Percentiles rank a stretch among this genome's conserved stretches.
These are phyloP conservation scores for Tricholoma matsutake DNA, from an alignment of 768 basidiomycete species.

Conservation along the genomic window DNA sequence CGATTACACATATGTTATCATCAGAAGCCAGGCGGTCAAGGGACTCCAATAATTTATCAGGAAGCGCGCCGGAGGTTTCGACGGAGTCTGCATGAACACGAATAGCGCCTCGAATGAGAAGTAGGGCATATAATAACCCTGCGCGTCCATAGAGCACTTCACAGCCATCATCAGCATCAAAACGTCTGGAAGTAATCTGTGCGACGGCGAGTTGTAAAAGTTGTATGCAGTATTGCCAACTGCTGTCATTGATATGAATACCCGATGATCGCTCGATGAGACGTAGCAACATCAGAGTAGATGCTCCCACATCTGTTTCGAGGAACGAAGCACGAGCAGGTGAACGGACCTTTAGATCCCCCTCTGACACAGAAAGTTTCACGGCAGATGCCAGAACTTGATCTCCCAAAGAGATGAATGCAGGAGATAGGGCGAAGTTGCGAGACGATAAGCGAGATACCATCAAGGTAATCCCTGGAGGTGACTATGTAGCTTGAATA, in stretches of 20 bases:
- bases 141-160: constrained; percentile 61
- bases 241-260: constrained; percentile 8
- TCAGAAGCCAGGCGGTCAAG: constrained; percentile 32
- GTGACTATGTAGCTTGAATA: neutral
- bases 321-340: constrained; percentile 33
- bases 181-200: constrained; percentile 7
- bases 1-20: constrained; percentile 30
- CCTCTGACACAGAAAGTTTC: neutral
- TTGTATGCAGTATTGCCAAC: constrained; percentile 19
- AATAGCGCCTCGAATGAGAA: constrained; percentile 37
- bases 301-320: constrained; percentile 38
- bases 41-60: constrained; percentile 11
- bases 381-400: neutral
- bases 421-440: neutral
- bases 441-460: neutral
- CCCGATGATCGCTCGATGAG: constrained; percentile 14
- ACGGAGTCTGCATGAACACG: neutral
- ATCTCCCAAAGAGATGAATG: constrained; percentile 1
- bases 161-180: constrained; percentile 35
- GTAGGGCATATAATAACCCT: constrained; percentile 51
- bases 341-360: constrained; percentile 1
- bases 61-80: neutral
- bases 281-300: constrained; percentile 33
- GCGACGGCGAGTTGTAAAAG: constrained; percentile 23
- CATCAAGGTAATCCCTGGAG: neutral